Evolutionary conservation across 768 basidiomycete genomes (phyloP).

Genomic region (Serendipita indica): DNA sequence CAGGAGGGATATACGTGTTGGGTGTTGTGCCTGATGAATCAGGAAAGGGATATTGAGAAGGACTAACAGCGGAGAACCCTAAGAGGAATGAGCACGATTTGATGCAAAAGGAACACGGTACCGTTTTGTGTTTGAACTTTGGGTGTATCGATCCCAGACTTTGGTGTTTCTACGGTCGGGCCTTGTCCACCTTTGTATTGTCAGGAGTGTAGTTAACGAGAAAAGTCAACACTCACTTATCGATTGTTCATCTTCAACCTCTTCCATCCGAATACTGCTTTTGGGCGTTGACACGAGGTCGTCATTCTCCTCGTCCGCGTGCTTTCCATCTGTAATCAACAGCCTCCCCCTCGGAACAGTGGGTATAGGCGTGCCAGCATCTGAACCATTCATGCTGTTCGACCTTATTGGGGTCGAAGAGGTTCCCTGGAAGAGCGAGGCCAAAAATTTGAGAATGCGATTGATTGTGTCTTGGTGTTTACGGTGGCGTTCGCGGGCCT

Average conservation of each 20-base stretch:
- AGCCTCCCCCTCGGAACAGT: conserved; percentile 39
- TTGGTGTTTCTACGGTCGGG: conserved; percentile 1
- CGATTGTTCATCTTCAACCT: neutral
- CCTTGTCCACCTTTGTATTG: neutral
- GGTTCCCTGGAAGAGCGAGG: conserved; percentile 57
- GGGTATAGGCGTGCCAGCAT: conserved; percentile 22
- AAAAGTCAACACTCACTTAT: neutral
- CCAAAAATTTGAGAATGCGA: conserved; percentile 85
- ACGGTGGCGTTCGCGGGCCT: conserved; percentile 63
- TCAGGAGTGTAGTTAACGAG: neutral
- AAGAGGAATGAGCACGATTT: no score
- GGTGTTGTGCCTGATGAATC: neutral
- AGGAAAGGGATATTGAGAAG: neutral
- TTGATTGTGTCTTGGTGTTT: conserved; percentile 96
- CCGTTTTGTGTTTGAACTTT: no score
- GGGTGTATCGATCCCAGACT: no score
- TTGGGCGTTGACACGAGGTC: neutral
- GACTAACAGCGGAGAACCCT: no score
- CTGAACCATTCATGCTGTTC: conserved; percentile 25
- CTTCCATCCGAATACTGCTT: conserved; percentile 6
- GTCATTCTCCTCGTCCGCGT: conserved; percentile 43
- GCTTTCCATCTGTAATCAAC: conserved; percentile 50
- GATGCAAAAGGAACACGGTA: no score
- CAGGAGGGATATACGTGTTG: neutral
- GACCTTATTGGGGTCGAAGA: neutral